phyloP scores from a whole-genome alignment of 2,329 filamentous ascomycete genomes.

The Achaetomium macrosporum region DNA sequence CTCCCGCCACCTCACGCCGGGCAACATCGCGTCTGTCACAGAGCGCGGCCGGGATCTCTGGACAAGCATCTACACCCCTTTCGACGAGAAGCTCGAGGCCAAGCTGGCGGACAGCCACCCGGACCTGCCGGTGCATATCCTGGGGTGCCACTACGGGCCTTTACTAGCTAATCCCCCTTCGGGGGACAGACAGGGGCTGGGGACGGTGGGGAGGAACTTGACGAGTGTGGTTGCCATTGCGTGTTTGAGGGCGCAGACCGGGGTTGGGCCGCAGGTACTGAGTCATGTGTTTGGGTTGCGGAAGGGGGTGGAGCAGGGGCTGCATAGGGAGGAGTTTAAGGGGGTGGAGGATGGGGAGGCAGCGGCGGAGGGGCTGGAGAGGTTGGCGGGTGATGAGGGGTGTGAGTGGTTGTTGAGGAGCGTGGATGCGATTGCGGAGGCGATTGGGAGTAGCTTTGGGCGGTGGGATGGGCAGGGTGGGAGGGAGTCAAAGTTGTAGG shows the following conservation, averaged over 20 bases:
- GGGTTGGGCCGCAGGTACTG: conserved; percentile 74
- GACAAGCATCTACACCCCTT: conserved; percentile 71
- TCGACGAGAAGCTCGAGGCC: conserved; percentile 62
- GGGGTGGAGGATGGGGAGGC: conserved; percentile 15
- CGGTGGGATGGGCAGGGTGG: conserved; percentile 17
- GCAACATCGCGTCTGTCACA: conserved; percentile 50
- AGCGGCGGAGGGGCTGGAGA: conserved; percentile 34
- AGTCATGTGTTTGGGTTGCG: conserved; percentile 76
- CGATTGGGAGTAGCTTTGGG: conserved; percentile 40
- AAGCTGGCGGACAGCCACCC: conserved; percentile 73
- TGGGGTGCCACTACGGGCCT: conserved; percentile 67
- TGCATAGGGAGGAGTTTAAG: conserved; percentile 33
- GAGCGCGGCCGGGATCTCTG: conserved; percentile 61
- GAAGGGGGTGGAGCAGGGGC: conserved; percentile 68
- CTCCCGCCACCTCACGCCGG: conserved; percentile 46
- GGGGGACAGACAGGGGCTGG: conserved; percentile 34
- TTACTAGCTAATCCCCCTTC: conserved; percentile 61
- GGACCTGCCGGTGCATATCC: conserved; percentile 74
- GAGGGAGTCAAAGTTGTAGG: conserved; percentile 11
- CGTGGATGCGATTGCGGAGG: conserved; percentile 41
- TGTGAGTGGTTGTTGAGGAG: conserved; percentile 42
- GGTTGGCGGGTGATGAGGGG: conserved; percentile 42
- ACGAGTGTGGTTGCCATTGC: conserved; percentile 70
- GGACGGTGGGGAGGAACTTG: conserved; percentile 60
- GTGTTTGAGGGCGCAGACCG: conserved; percentile 71